Conservation (phyloP, 495 filamentous ascomycete species). For the Cenococcum geophilum region DNA sequence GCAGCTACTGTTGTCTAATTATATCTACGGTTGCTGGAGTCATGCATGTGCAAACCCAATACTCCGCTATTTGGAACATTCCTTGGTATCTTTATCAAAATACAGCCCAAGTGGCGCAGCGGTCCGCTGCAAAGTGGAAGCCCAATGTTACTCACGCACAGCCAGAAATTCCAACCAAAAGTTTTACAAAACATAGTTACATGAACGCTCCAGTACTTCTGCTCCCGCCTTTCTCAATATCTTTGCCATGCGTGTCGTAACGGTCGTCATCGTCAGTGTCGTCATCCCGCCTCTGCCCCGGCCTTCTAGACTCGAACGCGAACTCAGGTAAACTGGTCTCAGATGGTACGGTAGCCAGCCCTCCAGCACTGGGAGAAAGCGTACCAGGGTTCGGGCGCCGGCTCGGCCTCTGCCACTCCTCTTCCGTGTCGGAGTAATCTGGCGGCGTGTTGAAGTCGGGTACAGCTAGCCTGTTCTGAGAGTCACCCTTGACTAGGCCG, state of each 20-base stretch:
- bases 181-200: conserved; percentile 5
- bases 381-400: not conserved
- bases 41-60: not conserved
- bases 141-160: not conserved
- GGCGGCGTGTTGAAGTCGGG: conserved; percentile 13
- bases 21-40: conserved; percentile 4
- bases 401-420: conserved; percentile 9
- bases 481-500: conserved; percentile 79
- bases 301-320: conserved; percentile 1
- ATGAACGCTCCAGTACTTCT: conserved; percentile 14
- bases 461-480: conserved; percentile 36
- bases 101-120: not conserved
- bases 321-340: not conserved
- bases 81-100: conserved; percentile 5
- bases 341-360: conserved; percentile 1
- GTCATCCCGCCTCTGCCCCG: conserved; percentile 4
- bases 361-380: not conserved
- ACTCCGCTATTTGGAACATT: not conserved
- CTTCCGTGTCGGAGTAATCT: conserved; percentile 23
- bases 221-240: conserved; percentile 7
- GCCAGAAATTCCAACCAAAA: not conserved
- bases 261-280: conserved; percentile 18
- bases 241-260: conserved; percentile 5
- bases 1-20: conserved; percentile 1
- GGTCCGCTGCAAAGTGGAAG: not conserved